Evolutionary conservation across 75 land plant genomes (phyloP).

Genomic region (Cunninghamia lanceolata): DNA sequence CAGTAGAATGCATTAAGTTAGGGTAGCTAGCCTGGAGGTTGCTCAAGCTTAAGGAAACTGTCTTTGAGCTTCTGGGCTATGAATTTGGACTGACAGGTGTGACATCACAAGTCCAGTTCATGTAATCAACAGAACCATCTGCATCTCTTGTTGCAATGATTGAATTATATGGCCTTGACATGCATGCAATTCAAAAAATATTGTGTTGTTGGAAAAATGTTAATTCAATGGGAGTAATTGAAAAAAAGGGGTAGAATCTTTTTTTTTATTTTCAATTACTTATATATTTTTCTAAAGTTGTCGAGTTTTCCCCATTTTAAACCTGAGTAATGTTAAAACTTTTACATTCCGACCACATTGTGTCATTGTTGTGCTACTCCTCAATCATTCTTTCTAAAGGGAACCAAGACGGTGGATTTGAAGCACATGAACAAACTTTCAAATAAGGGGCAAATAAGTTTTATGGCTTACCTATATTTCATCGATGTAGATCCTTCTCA

Average conservation of each 20-base stretch:
- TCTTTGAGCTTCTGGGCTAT: too few species aligned
- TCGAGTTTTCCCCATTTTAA: not conserved
- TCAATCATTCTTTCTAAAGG: not conserved
- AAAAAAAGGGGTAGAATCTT: too few species aligned
- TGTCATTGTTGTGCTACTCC: not conserved
- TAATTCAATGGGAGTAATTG: not conserved
- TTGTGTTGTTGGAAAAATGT: not conserved
- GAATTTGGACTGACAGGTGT: too few species aligned
- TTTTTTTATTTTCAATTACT: not conserved
- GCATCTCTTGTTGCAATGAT: not conserved
- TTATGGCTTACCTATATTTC: not conserved
- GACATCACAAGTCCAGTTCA: too few species aligned
- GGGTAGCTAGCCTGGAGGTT: too few species aligned
- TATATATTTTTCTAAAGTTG: not conserved
- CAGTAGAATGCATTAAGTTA: too few species aligned
- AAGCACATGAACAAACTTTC: not conserved
- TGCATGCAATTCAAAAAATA: not conserved
- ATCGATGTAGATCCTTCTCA: not conserved
- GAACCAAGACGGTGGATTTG: not conserved
- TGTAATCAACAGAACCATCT: not conserved
- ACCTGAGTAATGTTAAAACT: not conserved
- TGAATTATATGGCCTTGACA: not conserved
- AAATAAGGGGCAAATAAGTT: not conserved
- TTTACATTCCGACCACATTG: too few species aligned
- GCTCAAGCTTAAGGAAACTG: too few species aligned